phyloP scores from a whole-genome alignment of 306 rosid genomes.

The Carpinus fangiana region DNA sequence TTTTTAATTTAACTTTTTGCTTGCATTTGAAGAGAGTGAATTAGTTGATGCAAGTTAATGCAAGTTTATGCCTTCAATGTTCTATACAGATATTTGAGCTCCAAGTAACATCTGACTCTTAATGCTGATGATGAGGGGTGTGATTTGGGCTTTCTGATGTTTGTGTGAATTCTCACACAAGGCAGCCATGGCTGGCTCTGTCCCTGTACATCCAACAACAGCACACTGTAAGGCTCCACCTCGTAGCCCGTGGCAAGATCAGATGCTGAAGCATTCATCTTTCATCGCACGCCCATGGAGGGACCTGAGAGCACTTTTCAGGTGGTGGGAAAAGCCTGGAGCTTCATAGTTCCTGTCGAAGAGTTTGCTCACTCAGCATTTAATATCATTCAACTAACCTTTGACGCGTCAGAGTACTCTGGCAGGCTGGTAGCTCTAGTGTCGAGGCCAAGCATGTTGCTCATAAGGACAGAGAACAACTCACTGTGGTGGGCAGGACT shows the following conservation, averaged over 20 bases:
- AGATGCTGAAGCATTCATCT: conserved; percentile 55
- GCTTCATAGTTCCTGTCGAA: conserved; percentile 66
- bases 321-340: conserved; percentile 63
- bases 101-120: too few species aligned
- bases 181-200: conserved; percentile 56
- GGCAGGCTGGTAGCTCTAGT: conserved; percentile 68
- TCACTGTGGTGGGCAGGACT: too few species aligned
- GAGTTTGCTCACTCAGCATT: conserved; percentile 61
- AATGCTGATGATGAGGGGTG: background rate
- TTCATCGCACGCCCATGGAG: conserved; percentile 56
- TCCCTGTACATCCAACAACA: conserved; percentile 82
- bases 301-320: conserved; percentile 71
- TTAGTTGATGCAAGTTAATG: too few species aligned
- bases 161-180: conserved; percentile 7
- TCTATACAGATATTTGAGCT: too few species aligned
- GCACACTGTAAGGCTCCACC: conserved; percentile 26
- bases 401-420: conserved; percentile 60
- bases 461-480: too few species aligned
- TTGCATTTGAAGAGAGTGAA: too few species aligned
- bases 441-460: conserved; percentile 48
- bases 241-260: conserved; percentile 16
- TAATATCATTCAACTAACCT: conserved; percentile 66
- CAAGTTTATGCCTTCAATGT: too few species aligned
- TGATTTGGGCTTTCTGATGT: too few species aligned
- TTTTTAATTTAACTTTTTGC: too few species aligned